Base-by-base conservation (phyloP, 352 stramenopile genomes). In the Globisporangium cederbergense region DNA sequence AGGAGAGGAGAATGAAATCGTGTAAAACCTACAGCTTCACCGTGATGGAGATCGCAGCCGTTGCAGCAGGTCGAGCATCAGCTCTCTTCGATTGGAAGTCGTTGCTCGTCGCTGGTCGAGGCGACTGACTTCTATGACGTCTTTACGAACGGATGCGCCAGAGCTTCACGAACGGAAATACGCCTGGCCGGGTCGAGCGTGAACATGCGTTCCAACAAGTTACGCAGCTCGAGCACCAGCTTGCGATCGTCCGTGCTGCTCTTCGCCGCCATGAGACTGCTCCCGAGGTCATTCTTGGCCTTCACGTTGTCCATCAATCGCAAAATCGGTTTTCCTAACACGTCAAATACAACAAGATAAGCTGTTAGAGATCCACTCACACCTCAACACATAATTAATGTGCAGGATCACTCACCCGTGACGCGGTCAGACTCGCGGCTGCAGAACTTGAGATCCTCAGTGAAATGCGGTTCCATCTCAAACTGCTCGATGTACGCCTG, bases 381-480 rank as follows among this genome's bases (percentile, higher is more conserved):
- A 68, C 10, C 43, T 1, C 45, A 47, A 36, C 40, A 46, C 25
- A 28, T 28, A 32, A 57, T 25, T 6, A 54, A 38, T 3, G 28
- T 45, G 45, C n/a, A 28, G 28, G 20, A 28, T 18, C 16, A 64
- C 60, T 20, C 66, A 95, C 87, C 86, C 18, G 87, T 93, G 42
- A 96, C 82, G 25, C 81, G 83, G 53, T 96, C 87, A 22, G 78
- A 74, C 66, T 96, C 87, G 18, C 83, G 87, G 58, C 86, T 94
- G 57, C 83, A 89, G 46, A 94, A 96, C 58, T 91, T 92, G 52
- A 90, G 73, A 50, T 93, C 85, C 74, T 93, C 87, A 0, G 85
- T 91, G 70, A 96, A 96, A 49, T 96, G 87, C 18, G 87, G 87
- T 60, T 96, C 87, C 79, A 89, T 93, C 60, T 86, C 71, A 50